phyloP scores from a whole-genome alignment of 192 early-diverging fungal species.

The Backusella tarrabulga region DNA sequence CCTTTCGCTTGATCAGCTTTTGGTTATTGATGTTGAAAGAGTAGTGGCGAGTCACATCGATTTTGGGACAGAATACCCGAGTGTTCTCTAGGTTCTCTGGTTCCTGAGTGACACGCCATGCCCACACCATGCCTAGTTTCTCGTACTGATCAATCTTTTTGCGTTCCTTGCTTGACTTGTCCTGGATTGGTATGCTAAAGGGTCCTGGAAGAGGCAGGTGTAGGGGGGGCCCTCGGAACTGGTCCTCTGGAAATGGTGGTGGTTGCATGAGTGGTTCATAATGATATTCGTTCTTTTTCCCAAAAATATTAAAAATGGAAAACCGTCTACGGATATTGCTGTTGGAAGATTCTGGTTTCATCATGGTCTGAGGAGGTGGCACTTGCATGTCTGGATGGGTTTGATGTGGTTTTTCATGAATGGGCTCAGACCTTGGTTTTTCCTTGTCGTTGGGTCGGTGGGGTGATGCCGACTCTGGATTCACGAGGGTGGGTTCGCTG shows the following conservation, averaged over 20 bases:
- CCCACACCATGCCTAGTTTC: neutral
- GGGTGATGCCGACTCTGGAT: neutral
- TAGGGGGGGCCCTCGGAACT: neutral
- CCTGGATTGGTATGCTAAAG: neutral
- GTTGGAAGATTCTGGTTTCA: neutral
- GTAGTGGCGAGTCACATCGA: neutral
- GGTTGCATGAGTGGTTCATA: neutral
- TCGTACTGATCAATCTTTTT: neutral
- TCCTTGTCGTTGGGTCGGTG: neutral
- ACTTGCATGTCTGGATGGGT: neutral
- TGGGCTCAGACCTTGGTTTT: neutral
- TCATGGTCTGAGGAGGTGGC: neutral
- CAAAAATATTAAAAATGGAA: constrained; percentile 2
- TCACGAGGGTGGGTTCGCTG: neutral
- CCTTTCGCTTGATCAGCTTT: neutral
- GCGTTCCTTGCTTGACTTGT: neutral
- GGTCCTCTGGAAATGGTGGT: neutral
- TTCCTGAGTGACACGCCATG: neutral
- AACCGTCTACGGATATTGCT: neutral
- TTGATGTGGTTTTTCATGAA: neutral
- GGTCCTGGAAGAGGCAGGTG: neutral
- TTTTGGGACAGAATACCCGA: neutral
- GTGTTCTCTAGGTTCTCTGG: neutral
- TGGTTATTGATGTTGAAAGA: neutral
- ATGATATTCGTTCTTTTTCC: neutral